Evolutionary conservation across 768 basidiomycete genomes (phyloP), one percentile per base, ranked within the genome.

Genomic region (Glaciozyma antarctica): DNA sequence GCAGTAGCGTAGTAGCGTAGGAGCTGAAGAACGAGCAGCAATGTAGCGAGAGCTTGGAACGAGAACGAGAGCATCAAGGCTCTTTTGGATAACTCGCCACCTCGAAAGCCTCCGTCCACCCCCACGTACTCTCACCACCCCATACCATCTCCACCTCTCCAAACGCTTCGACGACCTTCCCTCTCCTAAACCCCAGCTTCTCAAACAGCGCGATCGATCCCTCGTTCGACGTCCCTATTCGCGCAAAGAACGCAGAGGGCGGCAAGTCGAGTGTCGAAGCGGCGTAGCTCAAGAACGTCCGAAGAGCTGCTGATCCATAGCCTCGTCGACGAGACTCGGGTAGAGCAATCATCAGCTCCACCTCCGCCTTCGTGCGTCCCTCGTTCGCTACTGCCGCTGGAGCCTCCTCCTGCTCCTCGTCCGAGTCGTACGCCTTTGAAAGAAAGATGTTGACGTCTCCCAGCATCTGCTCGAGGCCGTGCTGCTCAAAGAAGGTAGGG

Each of bases 321-420:
- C 91, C 88, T 71, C 81, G 81, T 9, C 89, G 58, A 1, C 66
- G 58, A 19, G 45, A 48, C 41, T 58, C 69, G 78, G 62, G 67
- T 85, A 88, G 87, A 72, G 91, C 90, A 66, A 94, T 87, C 92
- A 94, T 97, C 65, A 94, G 85, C 75, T 94, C 90, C 32, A 85
- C 82, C 73, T 97, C 93, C 90, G 85, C 79, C 28, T 80, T 77
- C 9, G 78, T 77, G 28, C 6, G 26, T 53, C n/a, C 10, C 34
- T 9, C 30, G 12, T 6, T 5, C 32, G 53, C 32, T 32, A 32
- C 1, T 75, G 73, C 4, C 77, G 77, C 1, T 73, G 74, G 2
- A 71, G 77, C 77, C 15, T 69, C 69, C 24, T 64, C 41, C 5
- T 56, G 48, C 0, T 60, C 55, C 72, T 41, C 68, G 75, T 22